phyloP scores from a whole-genome alignment of 1,284 basidiomycete genomes.

The Malassezia slooffiae region DNA sequence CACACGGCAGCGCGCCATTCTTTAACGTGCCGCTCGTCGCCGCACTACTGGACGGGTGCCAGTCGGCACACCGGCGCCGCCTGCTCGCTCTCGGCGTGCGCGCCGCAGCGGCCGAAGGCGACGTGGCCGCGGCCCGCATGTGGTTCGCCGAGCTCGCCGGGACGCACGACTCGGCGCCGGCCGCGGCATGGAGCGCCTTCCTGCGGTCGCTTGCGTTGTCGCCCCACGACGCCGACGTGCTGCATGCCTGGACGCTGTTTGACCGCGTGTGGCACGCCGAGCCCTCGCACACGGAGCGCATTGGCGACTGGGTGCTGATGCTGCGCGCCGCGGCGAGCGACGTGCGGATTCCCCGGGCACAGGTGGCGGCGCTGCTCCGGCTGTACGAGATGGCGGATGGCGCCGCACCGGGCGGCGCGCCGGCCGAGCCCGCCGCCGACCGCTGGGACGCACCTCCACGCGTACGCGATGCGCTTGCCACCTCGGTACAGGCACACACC shows the following conservation, averaged over 20 bases:
- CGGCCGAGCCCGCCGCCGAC: neutral
- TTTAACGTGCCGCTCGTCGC: constrained; percentile 1
- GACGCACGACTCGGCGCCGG: neutral
- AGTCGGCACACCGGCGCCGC: neutral
- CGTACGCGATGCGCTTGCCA: too few species aligned
- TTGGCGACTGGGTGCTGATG: constrained; percentile 16
- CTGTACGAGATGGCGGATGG: constrained; percentile 1
- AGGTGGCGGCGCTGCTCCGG: constrained; percentile 6
- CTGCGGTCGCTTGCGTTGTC: constrained; percentile 10
- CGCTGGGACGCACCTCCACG: too few species aligned
- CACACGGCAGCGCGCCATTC: neutral
- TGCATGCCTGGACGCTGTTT: constrained; percentile 13
- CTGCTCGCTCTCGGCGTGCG: constrained; percentile 8
- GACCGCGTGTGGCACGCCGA: neutral
- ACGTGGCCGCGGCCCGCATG: neutral
- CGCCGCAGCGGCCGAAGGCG: constrained; percentile 5
- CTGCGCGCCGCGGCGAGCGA: constrained; percentile 12
- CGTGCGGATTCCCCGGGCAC: constrained; percentile 6
- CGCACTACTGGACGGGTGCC: neutral
- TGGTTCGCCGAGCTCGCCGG: constrained; percentile 5
- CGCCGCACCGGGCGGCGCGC: constrained; percentile 5
- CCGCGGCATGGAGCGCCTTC: constrained; percentile 1
- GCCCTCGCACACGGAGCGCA: neutral
- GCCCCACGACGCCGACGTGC: constrained; percentile 1
- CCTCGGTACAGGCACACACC: constrained; percentile 8